Evolutionary conservation across 352 stramenopile species (phyloP).

Genomic region (Pythium dissotocum): DNA sequence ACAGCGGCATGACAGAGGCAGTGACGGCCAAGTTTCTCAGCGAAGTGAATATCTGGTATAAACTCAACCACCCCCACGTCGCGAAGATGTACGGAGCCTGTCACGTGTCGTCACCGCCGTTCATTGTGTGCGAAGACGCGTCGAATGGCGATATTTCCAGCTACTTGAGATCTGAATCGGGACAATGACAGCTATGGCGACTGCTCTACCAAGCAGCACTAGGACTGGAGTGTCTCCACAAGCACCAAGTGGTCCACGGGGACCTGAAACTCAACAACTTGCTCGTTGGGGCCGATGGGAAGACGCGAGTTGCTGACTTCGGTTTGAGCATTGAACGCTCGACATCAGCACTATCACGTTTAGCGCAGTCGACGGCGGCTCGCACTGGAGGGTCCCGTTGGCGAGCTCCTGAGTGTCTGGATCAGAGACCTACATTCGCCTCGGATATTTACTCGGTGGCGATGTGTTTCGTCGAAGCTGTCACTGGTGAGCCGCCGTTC

Average conservation of each 20-base stretch:
- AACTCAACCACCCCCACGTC: no score
- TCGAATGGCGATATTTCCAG: no score
- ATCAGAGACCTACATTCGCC: constrained; percentile 15
- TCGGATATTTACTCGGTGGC: constrained; percentile 35
- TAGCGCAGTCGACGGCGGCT: no score
- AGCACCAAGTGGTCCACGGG: neutral
- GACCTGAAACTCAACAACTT: constrained; percentile 3
- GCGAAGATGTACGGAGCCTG: no score
- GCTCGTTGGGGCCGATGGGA: neutral
- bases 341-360: neutral
- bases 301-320: neutral
- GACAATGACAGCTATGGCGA: neutral
- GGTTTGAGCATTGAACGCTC: neutral
- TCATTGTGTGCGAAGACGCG: no score
- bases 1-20: no score
- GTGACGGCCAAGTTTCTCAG: no score
- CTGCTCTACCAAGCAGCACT: neutral
- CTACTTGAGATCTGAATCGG: no score
- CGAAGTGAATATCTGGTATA: no score
- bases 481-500: no score
- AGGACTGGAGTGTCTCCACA: neutral
- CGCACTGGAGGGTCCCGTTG: neutral
- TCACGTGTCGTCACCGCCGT: no score
- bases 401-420: constrained; percentile 6
- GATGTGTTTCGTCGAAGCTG: constrained; percentile 26